phyloP scores from a whole-genome alignment of 192 early-diverging fungal species.

The Spizellomyces sp. region DNA sequence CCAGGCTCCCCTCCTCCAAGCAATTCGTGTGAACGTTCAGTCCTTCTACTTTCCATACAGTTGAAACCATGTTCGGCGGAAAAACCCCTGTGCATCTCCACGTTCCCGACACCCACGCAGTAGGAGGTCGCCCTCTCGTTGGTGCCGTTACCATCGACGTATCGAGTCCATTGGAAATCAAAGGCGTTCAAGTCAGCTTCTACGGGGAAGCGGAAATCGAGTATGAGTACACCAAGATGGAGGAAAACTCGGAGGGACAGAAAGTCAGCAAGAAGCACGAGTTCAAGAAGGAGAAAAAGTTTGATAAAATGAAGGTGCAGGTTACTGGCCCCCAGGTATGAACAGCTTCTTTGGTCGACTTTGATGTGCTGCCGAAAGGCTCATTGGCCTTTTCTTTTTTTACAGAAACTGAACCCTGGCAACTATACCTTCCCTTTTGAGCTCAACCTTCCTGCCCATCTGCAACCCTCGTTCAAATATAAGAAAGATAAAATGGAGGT shows the following conservation, averaged over 20 bases:
- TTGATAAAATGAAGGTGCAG: constrained; percentile 5
- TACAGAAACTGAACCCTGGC: not conserved
- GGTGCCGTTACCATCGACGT: not conserved
- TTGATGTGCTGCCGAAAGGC: too few relatives aligned
- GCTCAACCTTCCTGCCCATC: not conserved
- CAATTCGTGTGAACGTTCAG: too few relatives aligned
- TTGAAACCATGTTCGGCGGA: too few relatives aligned
- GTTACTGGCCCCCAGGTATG: not conserved
- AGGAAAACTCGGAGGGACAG: not conserved
- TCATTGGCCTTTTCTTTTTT: too few relatives aligned
- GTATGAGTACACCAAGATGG: constrained; percentile 1
- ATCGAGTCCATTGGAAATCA: not conserved
- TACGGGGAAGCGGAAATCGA: constrained; percentile 10
- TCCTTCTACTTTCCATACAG: too few relatives aligned
- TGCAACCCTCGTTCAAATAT: constrained; percentile 1
- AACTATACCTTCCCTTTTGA: constrained; percentile 1
- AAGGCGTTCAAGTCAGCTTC: not conserved
- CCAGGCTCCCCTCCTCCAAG: too few relatives aligned
- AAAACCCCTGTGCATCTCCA: too few relatives aligned
- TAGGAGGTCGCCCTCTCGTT: not conserved
- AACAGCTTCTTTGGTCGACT: too few relatives aligned
- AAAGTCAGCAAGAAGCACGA: not conserved
- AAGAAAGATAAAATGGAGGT: constrained; percentile 1
- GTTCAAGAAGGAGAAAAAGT: constrained; percentile 23
- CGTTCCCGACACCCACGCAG: too few relatives aligned